These are phyloP conservation scores for Penicillium bialowiezense DNA, from an alignment of 495 filamentous ascomycete species.

Conservation along the genomic window DNA sequence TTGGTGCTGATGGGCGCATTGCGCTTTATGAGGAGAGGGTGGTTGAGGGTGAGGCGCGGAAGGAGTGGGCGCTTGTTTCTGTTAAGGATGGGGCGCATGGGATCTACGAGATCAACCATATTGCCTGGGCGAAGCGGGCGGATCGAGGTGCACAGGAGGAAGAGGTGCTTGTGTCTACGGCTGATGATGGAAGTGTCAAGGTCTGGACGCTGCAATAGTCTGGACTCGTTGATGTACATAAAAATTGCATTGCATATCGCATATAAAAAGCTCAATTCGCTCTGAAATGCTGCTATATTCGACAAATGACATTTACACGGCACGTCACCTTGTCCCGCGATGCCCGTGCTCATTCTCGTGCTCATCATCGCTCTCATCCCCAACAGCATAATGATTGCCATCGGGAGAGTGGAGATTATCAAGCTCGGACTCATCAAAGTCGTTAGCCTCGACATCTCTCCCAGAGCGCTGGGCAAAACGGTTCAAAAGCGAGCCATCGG, in stretches of 20 bases:
- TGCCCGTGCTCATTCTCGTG: conserved; percentile 16
- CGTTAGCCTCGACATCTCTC: conserved; percentile 72
- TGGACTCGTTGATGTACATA: neutral
- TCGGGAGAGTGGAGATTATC: conserved; percentile 63
- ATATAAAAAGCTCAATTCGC: neutral
- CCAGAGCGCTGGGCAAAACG: conserved; percentile 48
- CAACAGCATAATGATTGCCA: conserved; percentile 41
- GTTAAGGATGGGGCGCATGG: conserved; percentile 72
- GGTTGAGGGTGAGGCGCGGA: conserved; percentile 27
- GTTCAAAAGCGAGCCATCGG: conserved; percentile 28
- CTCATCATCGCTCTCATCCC: conserved; percentile 44
- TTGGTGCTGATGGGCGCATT: conserved; percentile 81
- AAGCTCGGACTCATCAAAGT: conserved; percentile 87
- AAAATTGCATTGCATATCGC: neutral
- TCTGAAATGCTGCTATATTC: too few species aligned
- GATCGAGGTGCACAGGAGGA: conserved; percentile 44
- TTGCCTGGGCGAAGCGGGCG: conserved; percentile 63
- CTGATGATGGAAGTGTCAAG: conserved; percentile 75
- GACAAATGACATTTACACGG: too few species aligned
- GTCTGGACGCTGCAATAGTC: conserved; percentile 57
- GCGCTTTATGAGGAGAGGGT: conserved; percentile 73
- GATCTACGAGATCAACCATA: conserved; percentile 90
- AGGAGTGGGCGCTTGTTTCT: conserved; percentile 67
- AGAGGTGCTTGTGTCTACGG: conserved; percentile 75
- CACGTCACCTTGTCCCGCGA: neutral